Evolutionary conservation across 169 alveolate species (phyloP).

Genomic region (Pseudocohnilembus persalinus): DNA sequence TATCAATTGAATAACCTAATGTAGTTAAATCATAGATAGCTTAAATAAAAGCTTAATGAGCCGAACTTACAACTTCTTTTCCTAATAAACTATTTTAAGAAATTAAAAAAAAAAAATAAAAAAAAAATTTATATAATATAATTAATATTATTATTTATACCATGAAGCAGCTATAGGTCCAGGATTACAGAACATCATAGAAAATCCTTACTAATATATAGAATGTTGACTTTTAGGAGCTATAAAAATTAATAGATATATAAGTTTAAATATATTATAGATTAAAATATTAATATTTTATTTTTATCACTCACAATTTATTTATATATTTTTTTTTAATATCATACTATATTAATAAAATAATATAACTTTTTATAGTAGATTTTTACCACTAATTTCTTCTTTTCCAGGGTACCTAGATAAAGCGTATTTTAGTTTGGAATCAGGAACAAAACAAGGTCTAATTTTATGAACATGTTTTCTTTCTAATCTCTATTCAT

Average conservation of each 20-base stretch:
- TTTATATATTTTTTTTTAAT: too few species aligned
- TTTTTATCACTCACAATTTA: too few species aligned
- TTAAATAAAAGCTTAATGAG: conserved; percentile 29
- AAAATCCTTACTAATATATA: conserved; percentile 43
- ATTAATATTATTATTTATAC: conserved; percentile 16
- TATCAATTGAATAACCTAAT: conserved; percentile 23
- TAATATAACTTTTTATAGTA: neutral
- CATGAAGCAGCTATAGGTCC: conserved; percentile 56
- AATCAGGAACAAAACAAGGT: conserved; percentile 51
- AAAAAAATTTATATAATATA: too few species aligned
- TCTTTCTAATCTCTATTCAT: conserved; percentile 39
- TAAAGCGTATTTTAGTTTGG: conserved; percentile 32
- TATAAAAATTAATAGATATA: neutral
- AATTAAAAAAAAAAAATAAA: too few species aligned
- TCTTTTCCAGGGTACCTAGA: conserved; percentile 48
- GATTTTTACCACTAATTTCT: conserved; percentile 29
- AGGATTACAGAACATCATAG: conserved; percentile 49
- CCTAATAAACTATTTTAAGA: conserved; percentile 41
- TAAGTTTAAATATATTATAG: neutral
- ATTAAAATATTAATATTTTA: neutral
- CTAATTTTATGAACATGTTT: conserved; percentile 49
- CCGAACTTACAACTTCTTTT: conserved; percentile 41
- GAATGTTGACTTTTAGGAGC: conserved; percentile 43
- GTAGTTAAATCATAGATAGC: conserved; percentile 45
- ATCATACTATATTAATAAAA: too few species aligned